Conservation (phyloP, 169 alveolate genomes). For the Plasmodium chabaudi region DNA sequence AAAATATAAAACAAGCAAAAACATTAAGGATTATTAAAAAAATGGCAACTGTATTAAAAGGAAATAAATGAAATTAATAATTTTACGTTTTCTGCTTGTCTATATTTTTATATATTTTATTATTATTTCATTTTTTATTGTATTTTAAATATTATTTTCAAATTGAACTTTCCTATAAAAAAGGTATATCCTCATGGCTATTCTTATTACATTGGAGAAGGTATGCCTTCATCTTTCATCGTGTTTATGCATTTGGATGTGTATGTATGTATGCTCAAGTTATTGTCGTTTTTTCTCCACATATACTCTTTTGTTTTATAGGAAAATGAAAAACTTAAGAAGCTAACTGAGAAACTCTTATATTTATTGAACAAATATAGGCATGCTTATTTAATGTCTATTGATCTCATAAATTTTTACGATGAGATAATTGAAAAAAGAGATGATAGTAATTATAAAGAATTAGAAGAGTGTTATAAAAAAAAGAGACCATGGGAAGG, state of each 20-base stretch:
- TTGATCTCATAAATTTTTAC: slow-evolving; percentile 36
- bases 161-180: neutral
- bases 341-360: slow-evolving; percentile 48
- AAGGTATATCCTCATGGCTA: slow-evolving; percentile 16
- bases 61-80: too few relatives aligned
- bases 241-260: neutral
- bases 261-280: neutral
- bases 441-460: slow-evolving; percentile 26
- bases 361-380: slow-evolving; percentile 50
- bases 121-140: too few relatives aligned
- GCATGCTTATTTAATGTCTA: slow-evolving; percentile 48
- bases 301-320: neutral
- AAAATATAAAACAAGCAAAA: too few relatives aligned
- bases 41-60: too few relatives aligned
- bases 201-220: neutral
- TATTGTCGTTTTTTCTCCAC: neutral
- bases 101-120: too few relatives aligned
- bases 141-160: neutral
- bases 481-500: slow-evolving; percentile 25
- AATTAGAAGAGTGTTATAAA: slow-evolving; percentile 11
- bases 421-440: slow-evolving; percentile 50
- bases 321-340: slow-evolving; percentile 56
- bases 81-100: too few relatives aligned
- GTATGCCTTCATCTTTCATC: neutral
- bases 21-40: too few relatives aligned